phyloP scores from a whole-genome alignment of 2,329 filamentous ascomycete genomes.

The Pseudogymnoascus sp. region DNA sequence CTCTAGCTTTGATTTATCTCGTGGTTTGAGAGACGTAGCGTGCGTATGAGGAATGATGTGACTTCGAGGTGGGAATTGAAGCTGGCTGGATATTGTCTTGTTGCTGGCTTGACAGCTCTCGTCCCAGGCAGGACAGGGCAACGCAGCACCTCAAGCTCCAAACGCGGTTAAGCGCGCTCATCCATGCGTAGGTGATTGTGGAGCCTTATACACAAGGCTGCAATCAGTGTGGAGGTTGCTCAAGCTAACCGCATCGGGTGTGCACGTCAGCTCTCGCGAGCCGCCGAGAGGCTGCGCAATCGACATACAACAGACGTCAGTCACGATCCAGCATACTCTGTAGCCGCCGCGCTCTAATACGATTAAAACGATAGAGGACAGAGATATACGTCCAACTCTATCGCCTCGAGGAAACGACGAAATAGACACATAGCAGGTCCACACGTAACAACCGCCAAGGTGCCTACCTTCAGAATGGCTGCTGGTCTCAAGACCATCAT shows the following conservation, averaged over 20 bases:
- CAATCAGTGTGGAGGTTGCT: background rate
- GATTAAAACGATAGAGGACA: background rate
- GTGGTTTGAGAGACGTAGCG: background rate
- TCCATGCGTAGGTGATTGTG: background rate
- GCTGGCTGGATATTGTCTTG: conserved; percentile 3
- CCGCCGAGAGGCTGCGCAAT: conserved; percentile 9
- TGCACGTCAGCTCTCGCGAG: conserved; percentile 8
- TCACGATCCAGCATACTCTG: background rate
- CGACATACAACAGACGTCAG: conserved; percentile 8
- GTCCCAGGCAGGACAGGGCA: conserved; percentile 9
- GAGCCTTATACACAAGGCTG: conserved; percentile 2
- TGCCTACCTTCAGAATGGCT: conserved; percentile 41
- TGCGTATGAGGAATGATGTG: background rate
- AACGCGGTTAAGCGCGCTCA: conserved; percentile 10
- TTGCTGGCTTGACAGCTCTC: conserved; percentile 4
- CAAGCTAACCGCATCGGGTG: background rate
- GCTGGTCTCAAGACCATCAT: conserved; percentile 99
- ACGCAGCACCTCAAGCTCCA: conserved; percentile 11
- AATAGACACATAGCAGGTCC: background rate
- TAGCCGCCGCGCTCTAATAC: background rate
- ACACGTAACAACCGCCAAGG: conserved; percentile 13
- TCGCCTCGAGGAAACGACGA: background rate
- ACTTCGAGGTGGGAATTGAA: background rate
- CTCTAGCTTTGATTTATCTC: background rate
- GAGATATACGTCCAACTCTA: background rate